Conservation (phyloP, 2,329 filamentous ascomycete genomes). For the Sphaceloma murrayae region DNA sequence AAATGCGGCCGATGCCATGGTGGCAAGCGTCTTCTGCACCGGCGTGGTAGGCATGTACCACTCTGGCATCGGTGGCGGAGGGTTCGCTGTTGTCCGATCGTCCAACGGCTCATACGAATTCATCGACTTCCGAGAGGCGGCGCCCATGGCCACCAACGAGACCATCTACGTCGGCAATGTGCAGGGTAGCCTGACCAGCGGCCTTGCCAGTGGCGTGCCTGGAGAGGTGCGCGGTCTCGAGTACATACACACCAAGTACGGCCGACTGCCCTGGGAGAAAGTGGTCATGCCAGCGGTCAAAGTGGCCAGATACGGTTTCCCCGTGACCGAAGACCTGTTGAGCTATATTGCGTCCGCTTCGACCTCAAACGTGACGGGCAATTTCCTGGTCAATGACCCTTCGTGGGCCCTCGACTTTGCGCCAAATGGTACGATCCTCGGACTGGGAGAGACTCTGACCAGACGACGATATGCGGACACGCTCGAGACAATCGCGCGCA, state of each 20-base stretch:
- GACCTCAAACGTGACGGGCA: slow-evolving; percentile 29
- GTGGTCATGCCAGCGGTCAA: slow-evolving; percentile 66
- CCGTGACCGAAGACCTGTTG: slow-evolving; percentile 62
- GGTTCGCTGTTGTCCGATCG: slow-evolving; percentile 74
- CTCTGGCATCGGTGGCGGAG: slow-evolving; percentile 74
- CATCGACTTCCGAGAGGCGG: slow-evolving; percentile 83
- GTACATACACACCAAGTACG: slow-evolving; percentile 64
- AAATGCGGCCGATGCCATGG: slow-evolving; percentile 42
- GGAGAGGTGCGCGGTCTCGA: slow-evolving; percentile 71
- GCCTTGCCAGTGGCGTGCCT: slow-evolving; percentile 50
- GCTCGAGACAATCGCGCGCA: slow-evolving; percentile 62
- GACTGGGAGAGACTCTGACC: slow-evolving; percentile 67
- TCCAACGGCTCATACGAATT: slow-evolving; percentile 69
- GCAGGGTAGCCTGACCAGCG: slow-evolving; percentile 23
- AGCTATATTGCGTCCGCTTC: slow-evolving; percentile 57
- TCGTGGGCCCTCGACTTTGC: slow-evolving; percentile 85
- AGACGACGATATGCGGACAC: slow-evolving; percentile 72
- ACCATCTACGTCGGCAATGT: slow-evolving; percentile 63
- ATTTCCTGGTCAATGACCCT: slow-evolving; percentile 66
- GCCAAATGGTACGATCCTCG: slow-evolving; percentile 63
- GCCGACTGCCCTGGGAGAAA: slow-evolving; percentile 45
- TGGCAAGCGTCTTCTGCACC: slow-evolving; percentile 40
- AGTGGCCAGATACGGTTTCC: slow-evolving; percentile 65
- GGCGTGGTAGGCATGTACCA: slow-evolving; percentile 42
- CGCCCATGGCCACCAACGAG: slow-evolving; percentile 60